These are phyloP conservation scores for Xylaria sp. DNA, from an alignment of 2,329 filamentous ascomycete genomes.

Conservation along the genomic window DNA sequence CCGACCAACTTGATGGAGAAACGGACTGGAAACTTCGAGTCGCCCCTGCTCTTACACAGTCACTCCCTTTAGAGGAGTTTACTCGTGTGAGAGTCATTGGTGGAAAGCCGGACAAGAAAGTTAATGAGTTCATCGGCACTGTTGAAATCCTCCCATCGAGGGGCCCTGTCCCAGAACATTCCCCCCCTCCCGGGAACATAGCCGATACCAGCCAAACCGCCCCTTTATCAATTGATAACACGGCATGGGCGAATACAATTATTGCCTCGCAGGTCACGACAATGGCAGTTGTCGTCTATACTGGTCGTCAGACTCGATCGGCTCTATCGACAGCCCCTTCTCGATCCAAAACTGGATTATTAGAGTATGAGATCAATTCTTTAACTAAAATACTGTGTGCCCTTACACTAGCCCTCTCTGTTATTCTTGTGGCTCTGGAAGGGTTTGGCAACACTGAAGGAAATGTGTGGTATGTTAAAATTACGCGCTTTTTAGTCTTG, in stretches of 20 bases:
- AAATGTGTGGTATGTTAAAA: conserved; percentile 90
- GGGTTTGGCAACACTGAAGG: conserved; percentile 76
- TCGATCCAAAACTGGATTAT: conserved; percentile 89
- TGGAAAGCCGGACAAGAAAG: conserved; percentile 89
- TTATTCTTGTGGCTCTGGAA: conserved; percentile 88
- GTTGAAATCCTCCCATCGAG: conserved; percentile 75
- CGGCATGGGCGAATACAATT: conserved; percentile 97
- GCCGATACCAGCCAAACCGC: conserved; percentile 64
- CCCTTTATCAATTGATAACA: conserved; percentile 92
- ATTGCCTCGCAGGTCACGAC: conserved; percentile 92
- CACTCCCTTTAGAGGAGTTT: conserved; percentile 77
- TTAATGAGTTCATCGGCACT: conserved; percentile 95
- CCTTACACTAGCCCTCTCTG: conserved; percentile 84
- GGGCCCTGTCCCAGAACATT: conserved; percentile 58
- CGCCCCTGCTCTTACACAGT: conserved; percentile 86
- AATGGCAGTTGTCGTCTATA: conserved; percentile 91
- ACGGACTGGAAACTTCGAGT: conserved; percentile 98
- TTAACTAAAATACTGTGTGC: conserved; percentile 95
- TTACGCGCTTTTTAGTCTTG: conserved; percentile 96
- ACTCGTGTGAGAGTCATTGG: conserved; percentile 77
- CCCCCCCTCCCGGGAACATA: conserved; percentile 49
- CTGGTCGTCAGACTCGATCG: conserved; percentile 91
- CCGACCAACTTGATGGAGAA: conserved; percentile 96
- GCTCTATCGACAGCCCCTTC: conserved; percentile 92
- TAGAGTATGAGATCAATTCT: conserved; percentile 97